Evolutionary conservation across 257 asterid species (phyloP), one percentile per base, ranked within the genome.

Genomic region (Fraxinus quadrangulata): DNA sequence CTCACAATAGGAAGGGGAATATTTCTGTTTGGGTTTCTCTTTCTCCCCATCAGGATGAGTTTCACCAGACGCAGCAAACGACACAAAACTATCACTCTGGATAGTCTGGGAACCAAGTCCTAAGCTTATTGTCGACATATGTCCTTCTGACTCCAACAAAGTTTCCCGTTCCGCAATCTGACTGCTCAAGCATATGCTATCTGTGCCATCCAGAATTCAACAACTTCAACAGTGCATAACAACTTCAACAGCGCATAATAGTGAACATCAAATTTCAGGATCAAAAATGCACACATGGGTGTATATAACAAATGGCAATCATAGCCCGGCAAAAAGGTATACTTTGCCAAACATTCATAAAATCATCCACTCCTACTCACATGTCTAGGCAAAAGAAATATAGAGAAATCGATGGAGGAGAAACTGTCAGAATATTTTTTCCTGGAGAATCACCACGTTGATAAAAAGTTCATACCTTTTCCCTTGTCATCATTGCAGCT

Each of bases 401-500:
- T 7, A n/a, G 67, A 21, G 28, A 59, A 19, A 10, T 59, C 2
- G 24, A 63, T 12, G 67, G 6, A 11, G 6, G 30, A 37, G 70
- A 76, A 69, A 67, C 23, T 30, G 73, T 36, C 17, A 16, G 21
- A 67, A 6, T 2, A 6, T 21, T 45, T 36, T 36, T 34, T 56
- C 70, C 24, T 45, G 11, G 36, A 36, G 13, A 47, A 54, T 37
- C 56, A 36, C 17, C 30, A 45, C 0, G 0, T 42, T 75, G 34
- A 59, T 71, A 23, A 13, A 24, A 24, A 74, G 47, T 49, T 11
- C 16, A 24, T 78, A 93, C 97, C 98, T 89, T 90, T 93, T 82
- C 88, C 85, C 59, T 73, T 47, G 54, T 88, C 96, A 77, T 92
- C 94, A 68, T 90, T 92, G 19, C 85, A 86, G 49, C 92, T 85